A percentile compares a stretch with the other conserved stretches of the same genome.
These are phyloP conservation scores for Zasmidium angulare DNA, from an alignment of 2,329 filamentous ascomycete genomes.

Conservation along the genomic window DNA sequence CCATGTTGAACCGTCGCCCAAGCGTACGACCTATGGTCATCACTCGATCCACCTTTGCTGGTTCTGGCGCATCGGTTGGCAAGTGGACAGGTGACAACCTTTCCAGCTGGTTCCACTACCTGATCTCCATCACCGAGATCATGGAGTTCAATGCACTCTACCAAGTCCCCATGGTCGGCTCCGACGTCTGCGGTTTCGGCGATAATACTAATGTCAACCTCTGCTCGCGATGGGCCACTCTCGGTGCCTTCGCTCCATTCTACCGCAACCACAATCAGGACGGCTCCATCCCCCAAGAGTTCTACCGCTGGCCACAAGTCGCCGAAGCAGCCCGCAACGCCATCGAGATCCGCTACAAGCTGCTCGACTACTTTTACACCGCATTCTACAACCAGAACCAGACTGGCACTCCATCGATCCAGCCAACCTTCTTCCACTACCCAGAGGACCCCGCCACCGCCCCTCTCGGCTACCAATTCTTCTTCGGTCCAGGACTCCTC, in stretches of 20 bases:
- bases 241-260: constrained; percentile 74
- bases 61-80: constrained; percentile 61
- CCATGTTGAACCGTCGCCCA: constrained; percentile 67
- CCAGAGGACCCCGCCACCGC: constrained; percentile 57
- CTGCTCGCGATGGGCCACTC: constrained; percentile 72
- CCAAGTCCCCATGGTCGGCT: constrained; percentile 50
- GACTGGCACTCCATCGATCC: constrained; percentile 65
- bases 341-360: constrained; percentile 70
- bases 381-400: constrained; percentile 61
- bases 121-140: constrained; percentile 43
- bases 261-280: constrained; percentile 70
- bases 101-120: constrained; percentile 47
- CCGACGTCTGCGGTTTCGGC: constrained; percentile 75
- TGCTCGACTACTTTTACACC: constrained; percentile 81
- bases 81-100: constrained; percentile 63
- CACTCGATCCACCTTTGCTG: constrained; percentile 73
- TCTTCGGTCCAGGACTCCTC: constrained; percentile 58
- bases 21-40: constrained; percentile 67
- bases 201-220: constrained; percentile 65
- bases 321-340: constrained; percentile 64
- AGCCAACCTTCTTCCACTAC: constrained; percentile 72
- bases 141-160: constrained; percentile 49
- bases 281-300: constrained; percentile 61
- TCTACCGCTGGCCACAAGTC: constrained; percentile 68
- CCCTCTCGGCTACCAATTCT: constrained; percentile 56